Conservation (phyloP, 106 monocot genomes). For the Amphibolis antarctica region DNA sequence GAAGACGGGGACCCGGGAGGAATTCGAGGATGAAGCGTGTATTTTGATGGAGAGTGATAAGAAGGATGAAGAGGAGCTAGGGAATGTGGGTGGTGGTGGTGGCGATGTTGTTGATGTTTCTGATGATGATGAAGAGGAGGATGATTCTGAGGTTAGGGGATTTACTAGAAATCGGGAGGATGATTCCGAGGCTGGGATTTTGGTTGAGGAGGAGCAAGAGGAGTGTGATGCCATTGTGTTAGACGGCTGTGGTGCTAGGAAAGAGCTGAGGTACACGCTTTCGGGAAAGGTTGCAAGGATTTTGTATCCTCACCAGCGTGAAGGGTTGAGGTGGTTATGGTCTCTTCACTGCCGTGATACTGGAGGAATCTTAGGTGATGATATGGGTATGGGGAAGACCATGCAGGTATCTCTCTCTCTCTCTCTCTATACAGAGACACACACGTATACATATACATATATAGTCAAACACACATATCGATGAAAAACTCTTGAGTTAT, state of each 20-base stretch:
- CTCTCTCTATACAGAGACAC: no score
- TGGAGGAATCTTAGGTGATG: conserved; percentile 94
- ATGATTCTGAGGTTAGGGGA: conserved; percentile 2
- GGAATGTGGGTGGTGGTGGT: no score
- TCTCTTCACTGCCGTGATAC: conserved; percentile 58
- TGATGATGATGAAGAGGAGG: conserved; percentile 1
- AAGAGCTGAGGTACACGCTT: conserved; percentile 29
- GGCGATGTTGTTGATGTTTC: conserved; percentile 12
- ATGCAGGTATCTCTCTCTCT: conserved; percentile 68
- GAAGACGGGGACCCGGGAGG: conserved; percentile 1
- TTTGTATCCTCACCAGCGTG: conserved; percentile 77
- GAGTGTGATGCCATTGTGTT: conserved; percentile 19
- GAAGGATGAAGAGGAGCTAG: conserved; percentile 1
- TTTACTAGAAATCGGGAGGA: no score
- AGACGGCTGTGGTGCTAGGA: conserved; percentile 22
- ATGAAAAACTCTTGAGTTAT: no score
- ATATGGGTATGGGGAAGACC: conserved; percentile 99
- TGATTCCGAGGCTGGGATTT: not conserved
- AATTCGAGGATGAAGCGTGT: not conserved
- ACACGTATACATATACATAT: no score
- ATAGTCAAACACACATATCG: no score
- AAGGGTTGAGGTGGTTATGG: conserved; percentile 91
- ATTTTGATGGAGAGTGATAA: not conserved
- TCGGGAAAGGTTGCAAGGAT: conserved; percentile 33
- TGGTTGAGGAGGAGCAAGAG: not conserved